Percentiles rank a stretch among this genome's conserved stretches.
phyloP scores from a whole-genome alignment of 768 basidiomycete genomes.

The Tricholoma sp. region DNA sequence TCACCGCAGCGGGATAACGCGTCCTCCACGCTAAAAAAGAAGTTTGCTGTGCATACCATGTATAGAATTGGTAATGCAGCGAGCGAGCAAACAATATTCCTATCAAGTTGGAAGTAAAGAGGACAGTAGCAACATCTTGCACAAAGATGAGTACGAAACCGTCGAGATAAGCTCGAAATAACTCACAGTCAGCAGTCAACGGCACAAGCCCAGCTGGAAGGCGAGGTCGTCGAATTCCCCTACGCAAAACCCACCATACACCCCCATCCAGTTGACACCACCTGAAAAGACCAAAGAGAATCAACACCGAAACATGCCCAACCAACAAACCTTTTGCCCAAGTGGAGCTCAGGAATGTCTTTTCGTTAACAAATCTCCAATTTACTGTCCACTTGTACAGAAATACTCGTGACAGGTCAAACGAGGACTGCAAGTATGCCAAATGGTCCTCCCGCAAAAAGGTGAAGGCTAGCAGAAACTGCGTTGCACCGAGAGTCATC shows the following conservation, averaged over 20 bases:
- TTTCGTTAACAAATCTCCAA: slow-evolving; percentile 84
- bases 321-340: slow-evolving; percentile 63
- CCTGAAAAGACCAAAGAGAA: slow-evolving; percentile 59
- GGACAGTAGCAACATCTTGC: slow-evolving; percentile 69
- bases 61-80: slow-evolving; percentile 96
- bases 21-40: slow-evolving; percentile 81
- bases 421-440: slow-evolving; percentile 73
- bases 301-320: slow-evolving; percentile 57
- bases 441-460: slow-evolving; percentile 59
- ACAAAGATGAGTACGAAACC: slow-evolving; percentile 10
- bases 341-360: slow-evolving; percentile 60
- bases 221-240: slow-evolving; percentile 48
- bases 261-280: slow-evolving; percentile 83
- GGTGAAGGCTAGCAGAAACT: slow-evolving; percentile 61
- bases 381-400: slow-evolving; percentile 98
- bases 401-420: slow-evolving; percentile 85
- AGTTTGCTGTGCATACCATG: slow-evolving; percentile 92
- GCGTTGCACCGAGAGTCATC: slow-evolving; percentile 39
- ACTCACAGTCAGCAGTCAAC: slow-evolving; percentile 64
- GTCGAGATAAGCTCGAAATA: not conserved
- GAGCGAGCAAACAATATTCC: slow-evolving; percentile 92
- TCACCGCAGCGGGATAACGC: slow-evolving; percentile 52
- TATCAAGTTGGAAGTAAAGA: slow-evolving; percentile 89
- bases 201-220: slow-evolving; percentile 40
- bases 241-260: slow-evolving; percentile 44